Evolutionary conservation across 2,329 filamentous ascomycete genomes (phyloP), one percentile per base, ranked within the genome.

Genomic region (Alternaria angustiovoidea): DNA sequence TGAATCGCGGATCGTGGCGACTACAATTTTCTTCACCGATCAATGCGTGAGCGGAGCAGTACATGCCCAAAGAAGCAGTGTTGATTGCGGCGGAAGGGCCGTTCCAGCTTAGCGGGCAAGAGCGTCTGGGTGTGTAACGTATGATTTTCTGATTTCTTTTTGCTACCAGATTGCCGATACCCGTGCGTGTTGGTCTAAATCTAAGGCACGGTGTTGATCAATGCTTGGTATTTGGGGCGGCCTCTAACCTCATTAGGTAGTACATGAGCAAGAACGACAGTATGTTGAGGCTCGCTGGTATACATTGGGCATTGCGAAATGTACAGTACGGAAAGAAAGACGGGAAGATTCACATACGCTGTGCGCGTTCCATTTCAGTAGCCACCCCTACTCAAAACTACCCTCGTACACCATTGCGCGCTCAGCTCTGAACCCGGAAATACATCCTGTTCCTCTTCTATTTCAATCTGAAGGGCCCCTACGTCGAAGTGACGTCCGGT

Each of bases 11-110:
- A 49, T 49, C 16, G 46, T 49, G 32, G 32, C 46, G 32, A 49
- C 32, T 24, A 26, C 46, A 49, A 49, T n/a, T n/a, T 49, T 49
- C 32, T 24, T 49, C 32, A 49, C 46, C 46, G 32, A 36, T 53
- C 9, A 47, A 22, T 38, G 42, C 18, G 34, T 28, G 16, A 42
- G 38, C 24, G 39, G 24, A 43, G 30, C n/a, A 20, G n/a, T 46
- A 26, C 20, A 26, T 51, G 9, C 58, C 51, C 24, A 48, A 61
- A 48, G 22, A 38, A 61, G 61, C 39, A 63, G 58, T 58, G 57
- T 65, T 34, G 49, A 59, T 59, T 39, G 51, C 51, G 46, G 61
- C 55, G 61, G 61, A 61, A 54, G 47, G 41, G 54, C 44, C 7
- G 47, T 49, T 42, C 63, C 63, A 51, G 56, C 51, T 34, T 32